These are phyloP conservation scores for Xylariaceae sp. DNA, from an alignment of 2,329 filamentous ascomycete genomes.

Conservation along the genomic window DNA sequence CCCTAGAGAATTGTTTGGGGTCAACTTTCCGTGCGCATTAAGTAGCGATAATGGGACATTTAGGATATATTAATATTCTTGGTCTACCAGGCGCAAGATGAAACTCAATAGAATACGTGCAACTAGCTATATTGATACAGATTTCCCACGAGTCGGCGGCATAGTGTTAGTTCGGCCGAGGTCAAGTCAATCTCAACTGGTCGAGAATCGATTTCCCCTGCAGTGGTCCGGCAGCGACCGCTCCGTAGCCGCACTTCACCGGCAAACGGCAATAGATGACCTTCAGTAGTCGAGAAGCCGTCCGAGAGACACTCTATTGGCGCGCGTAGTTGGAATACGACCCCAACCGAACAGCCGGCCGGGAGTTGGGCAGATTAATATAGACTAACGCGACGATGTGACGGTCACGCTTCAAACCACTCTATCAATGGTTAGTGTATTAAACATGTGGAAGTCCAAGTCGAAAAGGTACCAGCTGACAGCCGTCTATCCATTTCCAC, in stretches of 20 bases:
- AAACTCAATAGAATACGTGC: too few relatives aligned
- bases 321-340: slow-evolving; percentile 15
- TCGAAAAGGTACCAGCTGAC: too few relatives aligned
- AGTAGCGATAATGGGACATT: too few relatives aligned
- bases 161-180: neutral
- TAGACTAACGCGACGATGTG: neutral
- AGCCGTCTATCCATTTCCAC: too few relatives aligned
- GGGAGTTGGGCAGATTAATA: neutral
- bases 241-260: slow-evolving; percentile 12
- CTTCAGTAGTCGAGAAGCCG: neutral
- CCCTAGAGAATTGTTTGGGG: neutral
- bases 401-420: too few relatives aligned
- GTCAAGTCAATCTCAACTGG: neutral
- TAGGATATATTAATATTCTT: too few relatives aligned
- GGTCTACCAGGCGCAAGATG: too few relatives aligned
- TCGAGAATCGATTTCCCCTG: slow-evolving; percentile 10
- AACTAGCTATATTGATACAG: neutral
- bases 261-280: neutral
- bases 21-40: neutral
- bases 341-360: slow-evolving; percentile 1
- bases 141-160: slow-evolving; percentile 20
- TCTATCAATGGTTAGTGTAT: too few relatives aligned
- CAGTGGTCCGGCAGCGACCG: slow-evolving; percentile 5
- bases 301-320: slow-evolving; percentile 2
- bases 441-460: too few relatives aligned